Conservation (phyloP, 2,329 filamentous ascomycete genomes). For the Claviceps monticola region DNA sequence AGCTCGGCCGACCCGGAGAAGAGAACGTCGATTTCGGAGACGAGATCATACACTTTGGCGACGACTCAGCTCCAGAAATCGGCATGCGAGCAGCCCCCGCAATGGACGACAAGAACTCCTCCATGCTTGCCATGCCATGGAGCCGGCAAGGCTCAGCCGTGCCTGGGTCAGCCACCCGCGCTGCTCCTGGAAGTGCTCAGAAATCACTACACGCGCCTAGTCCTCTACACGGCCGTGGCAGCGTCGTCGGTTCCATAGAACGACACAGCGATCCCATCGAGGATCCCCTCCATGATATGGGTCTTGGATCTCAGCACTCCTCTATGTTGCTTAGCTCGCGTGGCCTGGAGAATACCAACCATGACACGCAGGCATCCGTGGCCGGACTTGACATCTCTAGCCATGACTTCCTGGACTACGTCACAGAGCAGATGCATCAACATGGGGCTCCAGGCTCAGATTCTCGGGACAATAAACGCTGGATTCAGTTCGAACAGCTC, state of each 20-base stretch:
- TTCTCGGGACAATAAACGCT: constrained; percentile 20
- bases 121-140: constrained; percentile 38
- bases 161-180: constrained; percentile 32
- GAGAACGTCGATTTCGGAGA: constrained; percentile 14
- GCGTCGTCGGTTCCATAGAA: constrained; percentile 25
- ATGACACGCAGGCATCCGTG: constrained; percentile 17
- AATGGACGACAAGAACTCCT: constrained; percentile 52
- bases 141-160: constrained; percentile 31
- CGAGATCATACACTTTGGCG: constrained; percentile 17
- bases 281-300: constrained; percentile 20
- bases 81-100: constrained; percentile 53
- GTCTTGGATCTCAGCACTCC: constrained; percentile 19
- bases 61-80: constrained; percentile 43
- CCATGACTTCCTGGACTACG: constrained; percentile 31
- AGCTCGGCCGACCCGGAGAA: constrained; percentile 15
- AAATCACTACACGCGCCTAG: constrained; percentile 20
- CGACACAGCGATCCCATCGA: constrained; percentile 31
- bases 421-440: constrained; percentile 21
- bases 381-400: constrained; percentile 30
- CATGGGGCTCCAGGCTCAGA: constrained; percentile 21
- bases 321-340: constrained; percentile 15
- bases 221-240: constrained; percentile 24
- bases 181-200: constrained; percentile 21
- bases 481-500: constrained; percentile 55
- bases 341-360: constrained; percentile 13